Percentiles rank a stretch among this genome's conserved stretches.
These are phyloP conservation scores for Talaromyces nanjingensis DNA, from an alignment of 495 filamentous ascomycete genomes.

Conservation along the genomic window DNA sequence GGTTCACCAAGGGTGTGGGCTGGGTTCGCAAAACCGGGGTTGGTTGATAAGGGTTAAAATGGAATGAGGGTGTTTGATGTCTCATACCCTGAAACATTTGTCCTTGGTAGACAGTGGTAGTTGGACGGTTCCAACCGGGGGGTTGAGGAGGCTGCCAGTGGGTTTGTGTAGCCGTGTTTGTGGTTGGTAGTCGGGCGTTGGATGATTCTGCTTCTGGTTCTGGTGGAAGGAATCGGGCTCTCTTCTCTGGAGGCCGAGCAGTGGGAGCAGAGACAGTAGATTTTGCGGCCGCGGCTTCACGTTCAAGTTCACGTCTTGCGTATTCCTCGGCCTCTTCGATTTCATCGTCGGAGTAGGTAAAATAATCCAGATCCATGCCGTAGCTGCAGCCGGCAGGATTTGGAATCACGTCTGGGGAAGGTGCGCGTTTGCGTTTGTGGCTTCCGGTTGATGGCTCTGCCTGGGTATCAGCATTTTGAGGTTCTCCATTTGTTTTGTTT, in stretches of 20 bases:
- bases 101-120: conserved; percentile 7
- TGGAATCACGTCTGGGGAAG: conserved; percentile 38
- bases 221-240: conserved; percentile 6
- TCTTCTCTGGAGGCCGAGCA: conserved; percentile 4
- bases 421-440: conserved; percentile 25
- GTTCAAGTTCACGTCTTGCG: background rate
- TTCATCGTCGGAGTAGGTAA: conserved; percentile 28
- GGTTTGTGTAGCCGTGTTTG: background rate
- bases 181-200: background rate
- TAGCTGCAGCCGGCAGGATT: conserved; percentile 38
- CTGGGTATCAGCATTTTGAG: background rate
- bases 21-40: background rate
- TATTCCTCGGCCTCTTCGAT: conserved; percentile 22
- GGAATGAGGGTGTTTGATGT: background rate
- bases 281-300: background rate
- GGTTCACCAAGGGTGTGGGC: background rate
- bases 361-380: conserved; percentile 38
- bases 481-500: background rate
- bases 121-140: conserved; percentile 3
- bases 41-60: background rate
- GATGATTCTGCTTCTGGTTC: background rate
- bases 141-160: background rate
- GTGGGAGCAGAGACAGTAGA: background rate
- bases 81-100: conserved; percentile 6
- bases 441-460: background rate